Evolutionary conservation across 2,329 filamentous ascomycete genomes (phyloP).

Genomic region (Coleophoma cylindrospora): DNA sequence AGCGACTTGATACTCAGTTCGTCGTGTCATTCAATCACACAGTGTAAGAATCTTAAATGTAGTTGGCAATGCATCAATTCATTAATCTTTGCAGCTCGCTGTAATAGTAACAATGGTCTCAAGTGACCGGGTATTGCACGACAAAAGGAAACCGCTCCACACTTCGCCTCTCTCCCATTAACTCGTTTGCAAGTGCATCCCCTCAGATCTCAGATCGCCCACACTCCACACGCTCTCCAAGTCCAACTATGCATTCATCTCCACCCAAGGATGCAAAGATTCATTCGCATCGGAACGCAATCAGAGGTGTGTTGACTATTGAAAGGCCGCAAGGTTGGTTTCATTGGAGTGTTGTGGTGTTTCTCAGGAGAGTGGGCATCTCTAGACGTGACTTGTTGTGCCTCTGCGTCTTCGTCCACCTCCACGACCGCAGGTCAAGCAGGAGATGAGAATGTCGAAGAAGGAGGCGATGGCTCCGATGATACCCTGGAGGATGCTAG

Average conservation of each 20-base stretch:
- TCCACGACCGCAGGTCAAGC: constrained; percentile 28
- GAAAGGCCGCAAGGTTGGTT: background rate
- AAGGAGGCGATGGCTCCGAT: constrained; percentile 25
- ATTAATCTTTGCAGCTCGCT: background rate
- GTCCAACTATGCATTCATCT: background rate
- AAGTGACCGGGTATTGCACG: constrained; percentile 6
- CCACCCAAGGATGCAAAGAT: no score
- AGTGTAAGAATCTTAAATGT: no score
- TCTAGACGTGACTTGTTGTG: constrained; percentile 15
- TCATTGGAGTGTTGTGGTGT: no score
- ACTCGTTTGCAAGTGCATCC: background rate
- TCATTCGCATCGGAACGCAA: no score
- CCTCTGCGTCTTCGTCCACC: constrained; percentile 18
- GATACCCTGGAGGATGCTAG: constrained; percentile 25
- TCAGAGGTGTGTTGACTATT: background rate
- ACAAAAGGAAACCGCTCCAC: background rate
- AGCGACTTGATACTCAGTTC: background rate
- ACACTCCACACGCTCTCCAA: background rate
- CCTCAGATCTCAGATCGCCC: background rate
- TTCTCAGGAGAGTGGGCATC: background rate
- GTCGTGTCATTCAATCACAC: no score
- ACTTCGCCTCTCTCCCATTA: background rate
- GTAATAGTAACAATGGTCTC: constrained; percentile 2
- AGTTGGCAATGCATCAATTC: background rate
- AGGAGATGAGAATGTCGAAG: constrained; percentile 30